Evolutionary conservation across 208 protist genomes (phyloP).

Genomic region (Dictyostelium gargantuum): DNA sequence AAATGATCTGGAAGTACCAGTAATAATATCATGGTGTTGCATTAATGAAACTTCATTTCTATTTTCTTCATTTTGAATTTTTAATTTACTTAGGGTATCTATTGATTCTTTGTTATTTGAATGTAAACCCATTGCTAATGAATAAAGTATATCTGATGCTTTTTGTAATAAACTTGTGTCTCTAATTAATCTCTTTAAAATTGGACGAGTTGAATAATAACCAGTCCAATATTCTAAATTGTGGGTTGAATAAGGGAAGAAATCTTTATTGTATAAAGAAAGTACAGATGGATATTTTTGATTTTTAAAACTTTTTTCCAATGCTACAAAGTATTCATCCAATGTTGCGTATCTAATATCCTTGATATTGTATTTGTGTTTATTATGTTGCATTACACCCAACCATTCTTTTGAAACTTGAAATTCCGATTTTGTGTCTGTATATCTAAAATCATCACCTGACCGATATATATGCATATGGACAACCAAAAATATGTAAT

Average conservation of each 20-base stretch:
- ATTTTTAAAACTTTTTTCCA: neutral
- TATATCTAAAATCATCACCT: constrained; percentile 16
- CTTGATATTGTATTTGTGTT: neutral
- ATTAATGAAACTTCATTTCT: neutral
- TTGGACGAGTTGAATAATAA: constrained; percentile 39
- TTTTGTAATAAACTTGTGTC: neutral
- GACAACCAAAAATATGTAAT: too few relatives aligned
- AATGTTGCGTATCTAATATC: constrained; percentile 6
- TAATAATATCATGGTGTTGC: constrained; percentile 80
- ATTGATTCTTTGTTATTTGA: neutral
- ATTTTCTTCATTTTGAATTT: neutral
- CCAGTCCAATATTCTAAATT: constrained; percentile 10
- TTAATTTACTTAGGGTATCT: neutral
- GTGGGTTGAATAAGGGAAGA: constrained; percentile 31
- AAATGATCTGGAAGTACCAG: constrained; percentile 72
- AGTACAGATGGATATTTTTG: neutral
- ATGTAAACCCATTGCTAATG: neutral
- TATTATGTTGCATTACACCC: neutral
- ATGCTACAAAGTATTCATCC: neutral
- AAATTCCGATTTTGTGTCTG: neutral
- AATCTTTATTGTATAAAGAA: constrained; percentile 9
- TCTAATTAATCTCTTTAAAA: constrained; percentile 41
- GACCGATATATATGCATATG: too few relatives aligned
- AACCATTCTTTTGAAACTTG: neutral
- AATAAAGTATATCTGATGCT: constrained; percentile 16